Base-by-base conservation (phyloP, 192 early-diverging fungal species). In the Coemansia sp. region DNA sequence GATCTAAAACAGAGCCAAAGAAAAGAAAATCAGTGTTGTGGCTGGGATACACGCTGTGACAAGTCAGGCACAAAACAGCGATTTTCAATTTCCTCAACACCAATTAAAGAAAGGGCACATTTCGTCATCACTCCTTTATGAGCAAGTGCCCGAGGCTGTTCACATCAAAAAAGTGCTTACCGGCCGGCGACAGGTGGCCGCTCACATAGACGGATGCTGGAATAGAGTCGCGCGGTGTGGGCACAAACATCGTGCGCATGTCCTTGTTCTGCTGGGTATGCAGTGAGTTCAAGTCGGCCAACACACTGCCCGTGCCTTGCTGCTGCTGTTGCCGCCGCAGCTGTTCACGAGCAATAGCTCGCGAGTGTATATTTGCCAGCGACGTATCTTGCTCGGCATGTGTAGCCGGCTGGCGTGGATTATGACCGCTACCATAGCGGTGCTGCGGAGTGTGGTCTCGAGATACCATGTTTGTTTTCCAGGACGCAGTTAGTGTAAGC, bases 121-220 rank as follows among this genome's bases (percentile, higher is more conserved):
- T 48, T 19, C 47, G 47, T 48, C 47, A 48, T 48, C 47, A 48
- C 47, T 48, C 23, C 21, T 21, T 21, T 25, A 9, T 22, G 21
- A 52, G 50, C 50, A 20, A 14, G 31, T 6, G 7, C 31, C 8
- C 31, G 7, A 8, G n/a, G 49, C 31, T 34, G 47, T 20, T 20
- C 52, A 54, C 52, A 62, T 28, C 23, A 37, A 34, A 40, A 28
- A 53, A 48, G 2, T 54, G 52, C 75, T 72, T 78, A 78, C 75
- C 75, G 15, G 66, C 65, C 0, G 75, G 75, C 23, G 75, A 72
- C 75, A 78, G 49, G 60, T 78, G 75, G n/a, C 75, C 75, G 64
- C 75, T 78, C 38, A 72, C 75, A 37, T 72, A 78, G 61, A 62
- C 71, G 17, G 75, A 78, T 11, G 65, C 65, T 37, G 70, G 34